Percentiles rank a stretch among this genome's conserved stretches.
Conservation (phyloP, 139 green algal genomes). For the Zygnema cylindricum region DNA sequence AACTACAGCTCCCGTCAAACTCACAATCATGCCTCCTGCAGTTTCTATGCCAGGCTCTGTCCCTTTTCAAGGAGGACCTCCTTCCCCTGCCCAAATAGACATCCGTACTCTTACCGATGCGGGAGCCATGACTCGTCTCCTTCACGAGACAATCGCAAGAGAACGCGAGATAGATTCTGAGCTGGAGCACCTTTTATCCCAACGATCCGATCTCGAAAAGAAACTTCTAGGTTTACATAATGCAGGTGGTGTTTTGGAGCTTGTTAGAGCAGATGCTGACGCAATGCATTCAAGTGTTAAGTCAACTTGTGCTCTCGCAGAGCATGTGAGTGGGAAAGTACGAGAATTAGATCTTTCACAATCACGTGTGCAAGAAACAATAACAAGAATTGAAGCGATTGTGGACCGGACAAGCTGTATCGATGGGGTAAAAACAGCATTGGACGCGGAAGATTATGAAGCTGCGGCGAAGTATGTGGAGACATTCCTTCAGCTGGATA, state of each 20-base stretch:
- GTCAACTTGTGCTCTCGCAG: conserved; percentile 76
- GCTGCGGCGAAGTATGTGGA: conserved; percentile 78
- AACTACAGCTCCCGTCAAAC: no score
- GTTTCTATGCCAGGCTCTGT: background rate
- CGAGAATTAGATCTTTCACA: conserved; percentile 82
- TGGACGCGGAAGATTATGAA: conserved; percentile 85
- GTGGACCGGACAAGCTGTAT: conserved; percentile 81
- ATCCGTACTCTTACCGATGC: conserved; percentile 47
- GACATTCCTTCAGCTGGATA: conserved; percentile 81
- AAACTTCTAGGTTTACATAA: conserved; percentile 24
- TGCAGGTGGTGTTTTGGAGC: conserved; percentile 69
- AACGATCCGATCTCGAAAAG: conserved; percentile 39
- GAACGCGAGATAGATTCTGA: conserved; percentile 85
- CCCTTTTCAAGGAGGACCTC: background rate
- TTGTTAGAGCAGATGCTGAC: conserved; percentile 80
- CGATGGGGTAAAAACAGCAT: conserved; percentile 72
- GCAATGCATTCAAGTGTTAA: conserved; percentile 65
- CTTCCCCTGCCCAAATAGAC: background rate
- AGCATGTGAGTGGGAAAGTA: conserved; percentile 85
- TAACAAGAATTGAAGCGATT: conserved; percentile 75
- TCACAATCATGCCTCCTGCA: background rate
- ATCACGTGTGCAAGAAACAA: conserved; percentile 70
- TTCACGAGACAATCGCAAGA: conserved; percentile 77
- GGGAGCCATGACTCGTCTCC: conserved; percentile 55
- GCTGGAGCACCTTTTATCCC: conserved; percentile 47